These are phyloP conservation scores for Xylaria sp. DNA, from an alignment of 2,329 filamentous ascomycete genomes.

Conservation along the genomic window DNA sequence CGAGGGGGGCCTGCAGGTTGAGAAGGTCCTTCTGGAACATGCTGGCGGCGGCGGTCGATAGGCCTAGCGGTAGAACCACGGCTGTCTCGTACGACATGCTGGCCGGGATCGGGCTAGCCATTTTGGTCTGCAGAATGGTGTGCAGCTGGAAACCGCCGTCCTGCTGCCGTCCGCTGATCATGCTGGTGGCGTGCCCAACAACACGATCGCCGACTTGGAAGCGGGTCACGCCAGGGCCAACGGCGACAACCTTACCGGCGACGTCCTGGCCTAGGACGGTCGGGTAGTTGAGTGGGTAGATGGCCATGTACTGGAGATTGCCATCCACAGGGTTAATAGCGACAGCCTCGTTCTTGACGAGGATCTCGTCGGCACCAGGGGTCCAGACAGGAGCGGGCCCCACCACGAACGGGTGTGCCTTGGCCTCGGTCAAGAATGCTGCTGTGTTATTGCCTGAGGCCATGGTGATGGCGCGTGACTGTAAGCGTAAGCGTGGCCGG, in stretches of 20 bases:
- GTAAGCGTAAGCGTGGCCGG: background rate
- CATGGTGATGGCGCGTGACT: constrained; percentile 12
- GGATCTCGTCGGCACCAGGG: constrained; percentile 33
- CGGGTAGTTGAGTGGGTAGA: constrained; percentile 40
- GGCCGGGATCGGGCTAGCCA: constrained; percentile 4
- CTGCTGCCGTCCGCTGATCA: constrained; percentile 26
- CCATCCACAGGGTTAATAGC: constrained; percentile 45
- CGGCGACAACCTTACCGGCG: constrained; percentile 41
- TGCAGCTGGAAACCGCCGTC: constrained; percentile 18
- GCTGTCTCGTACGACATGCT: constrained; percentile 10
- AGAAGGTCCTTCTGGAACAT: constrained; percentile 10
- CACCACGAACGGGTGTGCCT: constrained; percentile 33
- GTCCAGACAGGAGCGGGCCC: constrained; percentile 30
- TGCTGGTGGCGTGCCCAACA: constrained; percentile 22
- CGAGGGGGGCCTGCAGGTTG: constrained; percentile 10
- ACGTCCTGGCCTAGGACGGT: constrained; percentile 43
- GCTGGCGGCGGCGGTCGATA: constrained; percentile 6
- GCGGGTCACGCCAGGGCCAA: constrained; percentile 33
- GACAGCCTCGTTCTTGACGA: constrained; percentile 39
- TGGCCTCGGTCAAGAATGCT: constrained; percentile 32
- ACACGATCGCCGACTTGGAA: constrained; percentile 41
- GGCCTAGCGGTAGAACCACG: constrained; percentile 3
- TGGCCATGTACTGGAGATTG: constrained; percentile 32
- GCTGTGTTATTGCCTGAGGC: constrained; percentile 28
- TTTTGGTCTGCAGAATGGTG: constrained; percentile 6